Evolutionary conservation across 805 yeast genomes (phyloP), one percentile per base, ranked within the genome.

Genomic region (Candida succiphila): DNA sequence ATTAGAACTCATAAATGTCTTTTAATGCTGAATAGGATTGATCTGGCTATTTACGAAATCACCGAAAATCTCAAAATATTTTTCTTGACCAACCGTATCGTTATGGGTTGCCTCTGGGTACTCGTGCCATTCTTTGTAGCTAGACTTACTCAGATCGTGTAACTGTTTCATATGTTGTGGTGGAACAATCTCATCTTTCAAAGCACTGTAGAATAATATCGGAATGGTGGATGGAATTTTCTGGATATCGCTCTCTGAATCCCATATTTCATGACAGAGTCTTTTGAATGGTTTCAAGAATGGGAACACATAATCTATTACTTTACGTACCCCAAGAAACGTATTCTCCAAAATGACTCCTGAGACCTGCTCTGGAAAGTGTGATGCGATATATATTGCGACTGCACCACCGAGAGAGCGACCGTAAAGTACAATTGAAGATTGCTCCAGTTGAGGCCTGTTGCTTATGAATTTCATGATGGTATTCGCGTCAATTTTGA

Each of bases 371-470:
- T 55, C 45, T 2, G 75, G 61, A 45, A 67, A 70, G 17, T 65
- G 66, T 2, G 85, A 65, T 0, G 92, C 87, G 34, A 86, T 69
- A 56, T 86, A 82, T 15, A 87, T 71, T 7, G 94, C 86, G 24
- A 84, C 95, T 0, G 97, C 98, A 3, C 97, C 97, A 24, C 98
- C 98, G 10, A 89, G 60, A 8, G 95, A 84, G 32, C 96, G 66
- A 2, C 97, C 97, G 51, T 87, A 87, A 8, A 87, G 61, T 1
- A 85, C 60, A 2, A 88, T 40, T 7, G 75, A 59, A 1, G 80
- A 65, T 32, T 63, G 54, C 31, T 62, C 58, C 35, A 77, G 65
- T 39, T 69, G 77, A 10, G 61, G 59, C 45, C 82, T 79, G 1
- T 62, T 54, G 1, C 48, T 34, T n/a, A 89, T 49, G 45, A 65